Evolutionary conservation across 352 stramenopile genomes (phyloP).

Genomic region (Thraustochytrium striatum): DNA sequence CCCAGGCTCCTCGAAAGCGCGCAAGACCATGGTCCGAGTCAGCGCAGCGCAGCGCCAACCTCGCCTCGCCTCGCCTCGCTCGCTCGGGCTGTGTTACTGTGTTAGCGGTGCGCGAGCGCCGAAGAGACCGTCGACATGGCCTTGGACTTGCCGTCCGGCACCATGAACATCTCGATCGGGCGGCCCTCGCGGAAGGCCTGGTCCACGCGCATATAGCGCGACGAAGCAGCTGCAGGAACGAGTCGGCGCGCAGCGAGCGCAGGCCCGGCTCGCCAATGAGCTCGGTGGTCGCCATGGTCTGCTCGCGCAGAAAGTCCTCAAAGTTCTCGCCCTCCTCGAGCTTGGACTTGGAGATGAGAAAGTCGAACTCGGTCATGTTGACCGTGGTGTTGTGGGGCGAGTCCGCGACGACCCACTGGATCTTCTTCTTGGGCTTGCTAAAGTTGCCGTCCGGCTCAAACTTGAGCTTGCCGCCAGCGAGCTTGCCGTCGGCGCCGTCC

Average conservation of each 20-base stretch:
- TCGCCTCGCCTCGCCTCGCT: no score
- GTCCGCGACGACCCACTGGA: conserved; percentile 91
- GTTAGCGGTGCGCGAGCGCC: conserved; percentile 44
- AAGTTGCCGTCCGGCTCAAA: conserved; percentile 70
- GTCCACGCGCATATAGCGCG: conserved; percentile 92
- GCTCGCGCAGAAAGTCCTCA: conserved; percentile 90
- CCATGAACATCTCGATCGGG: conserved; percentile 94
- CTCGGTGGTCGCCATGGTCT: conserved; percentile 78
- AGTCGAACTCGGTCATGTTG: conserved; percentile 94
- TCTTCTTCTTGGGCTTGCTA: conserved; percentile 69
- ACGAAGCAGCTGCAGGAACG: conserved; percentile 97
- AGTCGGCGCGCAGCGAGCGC: conserved; percentile 83
- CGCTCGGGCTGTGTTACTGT: no score
- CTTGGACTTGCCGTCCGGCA: conserved; percentile 94
- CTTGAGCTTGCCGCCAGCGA: conserved; percentile 62
- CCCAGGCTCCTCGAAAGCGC: no score
- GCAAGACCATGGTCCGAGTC: no score
- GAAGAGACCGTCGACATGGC: conserved; percentile 54
- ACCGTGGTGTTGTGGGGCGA: conserved; percentile 60
- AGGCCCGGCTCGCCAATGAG: conserved; percentile 90
- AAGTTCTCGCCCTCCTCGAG: conserved; percentile 97
- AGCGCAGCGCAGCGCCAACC: no score
- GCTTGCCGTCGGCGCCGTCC: conserved; percentile 56
- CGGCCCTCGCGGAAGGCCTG: conserved; percentile 65
- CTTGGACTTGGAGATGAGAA: conserved; percentile 96